Conservation (phyloP, 257 asterid species). For the Nicotiana tomentosiformis region DNA sequence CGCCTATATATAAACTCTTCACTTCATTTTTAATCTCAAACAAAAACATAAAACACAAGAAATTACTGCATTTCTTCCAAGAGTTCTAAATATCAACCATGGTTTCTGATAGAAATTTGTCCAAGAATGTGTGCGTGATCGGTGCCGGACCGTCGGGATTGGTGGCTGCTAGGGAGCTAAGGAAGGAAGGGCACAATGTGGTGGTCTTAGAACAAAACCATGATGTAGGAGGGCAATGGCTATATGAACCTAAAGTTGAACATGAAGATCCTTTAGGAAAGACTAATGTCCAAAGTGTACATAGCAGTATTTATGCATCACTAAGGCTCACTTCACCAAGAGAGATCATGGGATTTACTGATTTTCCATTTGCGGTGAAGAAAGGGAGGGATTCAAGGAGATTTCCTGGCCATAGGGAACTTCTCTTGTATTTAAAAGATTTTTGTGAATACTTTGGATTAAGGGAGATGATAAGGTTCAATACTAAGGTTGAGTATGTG, state of each 20-base stretch:
- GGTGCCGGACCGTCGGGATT: constrained; percentile 88
- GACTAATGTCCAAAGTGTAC: constrained; percentile 31
- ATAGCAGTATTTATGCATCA: constrained; percentile 67
- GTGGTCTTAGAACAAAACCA: constrained; percentile 76
- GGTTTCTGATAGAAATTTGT: constrained; percentile 32
- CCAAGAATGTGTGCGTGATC: constrained; percentile 61
- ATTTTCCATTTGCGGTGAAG: constrained; percentile 58
- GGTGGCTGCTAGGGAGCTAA: constrained; percentile 79
- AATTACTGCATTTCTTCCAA: neutral
- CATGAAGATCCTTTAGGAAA: constrained; percentile 48
- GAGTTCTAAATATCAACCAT: constrained; percentile 10
- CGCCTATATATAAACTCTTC: neutral
- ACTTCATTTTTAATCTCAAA: neutral
- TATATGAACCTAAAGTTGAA: constrained; percentile 53
- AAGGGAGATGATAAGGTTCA: constrained; percentile 73
- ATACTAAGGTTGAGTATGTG: constrained; percentile 56
- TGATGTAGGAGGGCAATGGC: constrained; percentile 93
- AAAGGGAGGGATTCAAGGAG: constrained; percentile 75
- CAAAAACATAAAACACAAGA: neutral
- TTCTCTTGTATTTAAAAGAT: constrained; percentile 53
- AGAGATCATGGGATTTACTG: constrained; percentile 77
- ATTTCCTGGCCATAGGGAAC: constrained; percentile 72
- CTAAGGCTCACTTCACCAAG: constrained; percentile 63
- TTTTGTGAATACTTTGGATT: constrained; percentile 61
- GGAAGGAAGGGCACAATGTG: constrained; percentile 67